Evolutionary conservation across 495 filamentous ascomycete species (phyloP), one percentile per base, ranked within the genome.

Genomic region (Aspergillus campestris): DNA sequence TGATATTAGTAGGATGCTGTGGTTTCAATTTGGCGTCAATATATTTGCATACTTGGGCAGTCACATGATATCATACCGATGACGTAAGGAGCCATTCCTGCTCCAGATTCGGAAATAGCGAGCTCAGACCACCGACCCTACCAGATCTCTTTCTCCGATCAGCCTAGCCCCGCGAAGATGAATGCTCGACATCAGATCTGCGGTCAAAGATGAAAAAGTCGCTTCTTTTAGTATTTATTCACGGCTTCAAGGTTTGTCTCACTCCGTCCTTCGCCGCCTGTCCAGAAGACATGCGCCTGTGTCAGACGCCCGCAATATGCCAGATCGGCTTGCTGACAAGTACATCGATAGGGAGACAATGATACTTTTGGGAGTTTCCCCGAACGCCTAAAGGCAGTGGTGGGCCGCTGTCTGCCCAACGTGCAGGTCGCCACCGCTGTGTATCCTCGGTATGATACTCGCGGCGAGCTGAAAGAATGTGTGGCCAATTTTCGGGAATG

Each of bases 381-480:
- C 31, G 74, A 81, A 47, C 79, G 92, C 53, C 69, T 98, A 6
- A 80, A 79, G 27, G 74, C 70, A 8, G 75, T 91, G 13, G 64
- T 94, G 31, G 75, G 75, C 56, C 74, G 79, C 58, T 75, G 78
- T 13, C 75, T 96, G 10, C 87, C 91, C 34, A 79, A 85, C 12
- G 62, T 96, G 53, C 74, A 74, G 14, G 79, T 97, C 31, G 62
- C 69, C 44, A 78, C 78, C 5, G 66, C 85, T 33, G 80, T 85
- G 27, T 98, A 97, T 62, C 92, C 92, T 29, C 86, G 80, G 51
- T 98, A 86, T 57, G 89, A 97, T 64, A 98, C 92, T 2, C 73
- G 87, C 47, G 92, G 92, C 5, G 89, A 95, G 53, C 64, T 98
- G 39, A 72, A 77, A 42, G 82, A 88, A 60, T 86, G 84, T 57